Conservation (phyloP, 352 stramenopile genomes). For the Globisporangium lucens region DNA sequence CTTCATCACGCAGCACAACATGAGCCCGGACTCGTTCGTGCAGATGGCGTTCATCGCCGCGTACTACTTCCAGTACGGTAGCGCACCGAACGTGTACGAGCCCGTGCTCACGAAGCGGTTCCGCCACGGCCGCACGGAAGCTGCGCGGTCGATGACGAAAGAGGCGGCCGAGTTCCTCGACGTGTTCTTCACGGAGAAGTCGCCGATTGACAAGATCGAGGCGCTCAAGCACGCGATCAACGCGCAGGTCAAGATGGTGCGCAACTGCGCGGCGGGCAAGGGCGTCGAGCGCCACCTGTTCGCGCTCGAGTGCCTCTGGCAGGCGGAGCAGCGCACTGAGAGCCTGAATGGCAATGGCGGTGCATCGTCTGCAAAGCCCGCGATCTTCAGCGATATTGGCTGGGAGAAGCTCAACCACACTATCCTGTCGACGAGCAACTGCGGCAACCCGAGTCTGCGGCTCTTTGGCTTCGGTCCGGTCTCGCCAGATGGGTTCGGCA, state of each 20-base stretch:
- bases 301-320: conserved; percentile 90
- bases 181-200: conserved; percentile 79
- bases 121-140: conserved; percentile 93
- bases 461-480: conserved; percentile 94
- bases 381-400: conserved; percentile 86
- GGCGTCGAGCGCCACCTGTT: conserved; percentile 94
- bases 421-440: conserved; percentile 95
- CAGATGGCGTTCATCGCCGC: conserved; percentile 94
- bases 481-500: conserved; percentile 93
- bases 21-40: conserved; percentile 94
- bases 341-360: conserved; percentile 4
- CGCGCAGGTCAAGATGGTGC: conserved; percentile 88
- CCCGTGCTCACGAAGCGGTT: conserved; percentile 95
- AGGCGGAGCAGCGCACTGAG: conserved; percentile 41
- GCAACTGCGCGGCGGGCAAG: conserved; percentile 86
- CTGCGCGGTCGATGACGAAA: conserved; percentile 90
- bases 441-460: conserved; percentile 92
- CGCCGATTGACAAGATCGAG: conserved; percentile 86
- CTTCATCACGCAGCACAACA: conserved; percentile 90
- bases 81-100: conserved; percentile 90
- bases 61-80: conserved; percentile 93
- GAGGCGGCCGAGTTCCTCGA: conserved; percentile 89
- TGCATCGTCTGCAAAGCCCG: conserved; percentile 39
- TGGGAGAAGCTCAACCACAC: conserved; percentile 93
- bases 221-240: conserved; percentile 83